Base-by-base conservation (phyloP, 2,329 filamentous ascomycete genomes). In the Ophiocordyceps camponoti-saundersi region DNA sequence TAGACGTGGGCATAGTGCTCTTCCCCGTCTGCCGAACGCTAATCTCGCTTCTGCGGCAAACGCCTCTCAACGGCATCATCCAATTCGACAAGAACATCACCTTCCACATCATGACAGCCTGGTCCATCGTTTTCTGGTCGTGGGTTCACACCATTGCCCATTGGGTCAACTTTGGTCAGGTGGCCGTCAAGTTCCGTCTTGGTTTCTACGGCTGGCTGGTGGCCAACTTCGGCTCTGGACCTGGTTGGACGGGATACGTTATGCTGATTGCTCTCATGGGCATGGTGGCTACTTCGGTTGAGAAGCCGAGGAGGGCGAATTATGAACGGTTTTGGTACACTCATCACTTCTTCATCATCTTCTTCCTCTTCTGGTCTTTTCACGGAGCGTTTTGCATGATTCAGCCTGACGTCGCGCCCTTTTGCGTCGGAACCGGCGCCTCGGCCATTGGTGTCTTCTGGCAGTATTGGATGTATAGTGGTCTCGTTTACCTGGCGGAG, bases 381-480 rank as follows among this genome's bases (percentile, higher is more conserved):
- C 86, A 93, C 64, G 86, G 85, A 49, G 82, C 83, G 23, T 92
- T 88, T 68, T 90, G 86, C 65, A 90, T 92, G 85, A 90, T 90
- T 57, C 85, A 86, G 63, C 80, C 85, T 46, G 85, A 92, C 60
- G 77, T 83, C 51, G 81, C 82, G 6, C 85, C 85, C 1, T 89
- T 84, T 61, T 89, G 85, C 65, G 71, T 76, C 48, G 79, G 80
- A 48, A 69, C 85, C 50, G 78, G 78, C 51, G 68, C 74, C 11
- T 70, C 73, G 23, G 77, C 78, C 29, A 71, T 81, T 50, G 85
- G 85, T 56, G 83, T 89, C 47, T 92, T 93, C 62, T 92, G 84
- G 82, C 80, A 89, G 66, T 92, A 85, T 68, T 92, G 85, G 85
- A 81, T 86, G 74, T 86, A 85, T 59, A 82, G 85, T 45, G 86